Percentiles rank a stretch among this genome's conserved stretches.
Conservation (phyloP, 306 rosid genomes). For the Dryas octopetala region DNA sequence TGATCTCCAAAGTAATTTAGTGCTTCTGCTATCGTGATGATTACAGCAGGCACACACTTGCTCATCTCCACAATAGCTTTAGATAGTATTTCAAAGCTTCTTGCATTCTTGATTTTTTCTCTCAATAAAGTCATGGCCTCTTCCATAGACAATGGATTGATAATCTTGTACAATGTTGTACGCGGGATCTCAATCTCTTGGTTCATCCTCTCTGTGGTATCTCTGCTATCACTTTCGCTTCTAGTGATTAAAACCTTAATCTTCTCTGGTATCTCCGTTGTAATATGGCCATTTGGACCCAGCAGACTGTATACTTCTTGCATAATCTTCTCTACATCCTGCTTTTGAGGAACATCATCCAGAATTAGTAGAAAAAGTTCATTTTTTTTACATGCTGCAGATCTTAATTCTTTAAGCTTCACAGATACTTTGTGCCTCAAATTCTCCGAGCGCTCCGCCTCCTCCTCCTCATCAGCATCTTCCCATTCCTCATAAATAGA, state of each 20-base stretch:
- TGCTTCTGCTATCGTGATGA: conserved; percentile 13
- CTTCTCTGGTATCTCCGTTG: no score
- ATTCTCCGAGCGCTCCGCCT: neutral
- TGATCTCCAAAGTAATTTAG: conserved; percentile 6
- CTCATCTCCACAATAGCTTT: neutral
- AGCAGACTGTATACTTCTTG: neutral
- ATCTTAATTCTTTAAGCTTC: neutral
- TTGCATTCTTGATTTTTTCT: neutral
- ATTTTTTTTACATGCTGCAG: neutral
- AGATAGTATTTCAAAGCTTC: neutral
- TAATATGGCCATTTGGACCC: neutral
- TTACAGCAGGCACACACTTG: neutral
- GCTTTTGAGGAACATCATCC: conserved; percentile 23
- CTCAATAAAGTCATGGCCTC: neutral
- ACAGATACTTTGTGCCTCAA: neutral
- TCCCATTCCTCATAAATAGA: conserved; percentile 18
- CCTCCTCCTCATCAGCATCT: neutral
- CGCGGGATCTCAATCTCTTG: neutral
- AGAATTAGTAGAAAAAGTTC: conserved; percentile 15
- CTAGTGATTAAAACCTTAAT: conserved; percentile 31
- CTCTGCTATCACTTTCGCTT: neutral
- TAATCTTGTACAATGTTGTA: neutral
- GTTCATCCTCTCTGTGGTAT: neutral
- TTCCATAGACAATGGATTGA: neutral
- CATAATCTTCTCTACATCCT: neutral